Percentiles rank a stretch among this genome's conserved stretches.
Conservation (phyloP, 208 protist species). For the Endotrypanum monterogeii region DNA sequence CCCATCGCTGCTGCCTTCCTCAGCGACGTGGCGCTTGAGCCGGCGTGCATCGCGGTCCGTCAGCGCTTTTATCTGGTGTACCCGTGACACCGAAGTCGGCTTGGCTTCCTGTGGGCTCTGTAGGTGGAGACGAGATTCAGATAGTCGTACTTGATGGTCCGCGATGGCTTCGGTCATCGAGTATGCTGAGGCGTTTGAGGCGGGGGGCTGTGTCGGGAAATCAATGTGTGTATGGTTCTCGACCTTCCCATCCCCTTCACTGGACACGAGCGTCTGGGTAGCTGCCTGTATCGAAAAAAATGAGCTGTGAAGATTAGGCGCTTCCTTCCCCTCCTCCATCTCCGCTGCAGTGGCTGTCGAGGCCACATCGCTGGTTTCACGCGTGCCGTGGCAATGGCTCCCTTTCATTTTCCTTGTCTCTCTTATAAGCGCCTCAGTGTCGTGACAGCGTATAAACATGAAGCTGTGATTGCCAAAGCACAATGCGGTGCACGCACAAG, state of each 20-base stretch:
- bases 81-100: not conserved
- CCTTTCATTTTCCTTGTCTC: slow-evolving; percentile 4
- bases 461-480: slow-evolving; percentile 89
- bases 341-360: not conserved
- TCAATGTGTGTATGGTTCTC: not conserved
- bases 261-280: not conserved
- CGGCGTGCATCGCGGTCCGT: slow-evolving; percentile 10
- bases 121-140: not conserved
- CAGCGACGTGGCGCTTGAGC: slow-evolving; percentile 12
- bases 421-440: slow-evolving; percentile 31
- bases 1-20: not conserved
- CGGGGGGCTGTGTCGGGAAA: not conserved
- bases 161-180: not conserved
- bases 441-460: slow-evolving; percentile 56
- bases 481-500: slow-evolving; percentile 47
- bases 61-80: slow-evolving; percentile 10
- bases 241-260: not conserved
- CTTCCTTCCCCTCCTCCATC: slow-evolving; percentile 1
- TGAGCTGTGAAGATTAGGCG: not conserved
- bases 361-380: not conserved
- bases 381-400: not conserved
- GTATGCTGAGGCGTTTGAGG: not conserved
- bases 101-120: not conserved
- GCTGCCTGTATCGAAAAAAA: not conserved
- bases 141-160: not conserved